Base-by-base conservation (phyloP, 495 filamentous ascomycete genomes). In the Daldinia childiae region DNA sequence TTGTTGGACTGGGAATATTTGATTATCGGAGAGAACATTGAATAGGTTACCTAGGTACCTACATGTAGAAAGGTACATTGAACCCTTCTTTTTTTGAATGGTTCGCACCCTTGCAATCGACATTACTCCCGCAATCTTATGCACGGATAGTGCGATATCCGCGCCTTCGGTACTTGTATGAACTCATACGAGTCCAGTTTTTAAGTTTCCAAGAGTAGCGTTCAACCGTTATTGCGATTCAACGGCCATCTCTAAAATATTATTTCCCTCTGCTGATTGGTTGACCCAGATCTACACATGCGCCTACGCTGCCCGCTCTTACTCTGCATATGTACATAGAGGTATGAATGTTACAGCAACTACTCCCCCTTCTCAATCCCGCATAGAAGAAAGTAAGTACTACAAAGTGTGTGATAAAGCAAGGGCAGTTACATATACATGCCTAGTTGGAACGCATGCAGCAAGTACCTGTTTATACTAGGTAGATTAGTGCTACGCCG, bases 1-100 rank as follows among this genome's bases (percentile, higher is more conserved):
- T 73, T 59, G 62, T 65, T 69, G 15, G 66, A 73, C 69, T 73
- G 52, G 58, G 61, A 73, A 68, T 73, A 73, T 73, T 73, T 61
- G 48, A 68, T 72, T 72, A 72, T 72, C 69, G 52, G 63, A 57
- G 29, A 34, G 34, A 36, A 60, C 58, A 58, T 62, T 66, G 57
- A 62, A 15, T n/a, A n/a, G n/a, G n/a, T n/a, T n/a, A n/a, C n/a
- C n/a, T n/a, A n/a, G n/a, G n/a, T n/a, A n/a, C n/a, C n/a, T n/a
- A n/a, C n/a, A n/a, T n/a, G n/a, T n/a, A n/a, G n/a, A n/a, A n/a
- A n/a, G n/a, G n/a, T n/a, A 60, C 58, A 58, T 62, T 66, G 57
- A 62, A 15, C 43, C 38, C 38, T 43, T 60, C 26, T 41, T 41
- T 30, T 60, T 7, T 41, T 0, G n/a, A 24, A 34, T 43, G 19